Base-by-base conservation (phyloP, 140 eudicot species). In the Oenanthe javanica region DNA sequence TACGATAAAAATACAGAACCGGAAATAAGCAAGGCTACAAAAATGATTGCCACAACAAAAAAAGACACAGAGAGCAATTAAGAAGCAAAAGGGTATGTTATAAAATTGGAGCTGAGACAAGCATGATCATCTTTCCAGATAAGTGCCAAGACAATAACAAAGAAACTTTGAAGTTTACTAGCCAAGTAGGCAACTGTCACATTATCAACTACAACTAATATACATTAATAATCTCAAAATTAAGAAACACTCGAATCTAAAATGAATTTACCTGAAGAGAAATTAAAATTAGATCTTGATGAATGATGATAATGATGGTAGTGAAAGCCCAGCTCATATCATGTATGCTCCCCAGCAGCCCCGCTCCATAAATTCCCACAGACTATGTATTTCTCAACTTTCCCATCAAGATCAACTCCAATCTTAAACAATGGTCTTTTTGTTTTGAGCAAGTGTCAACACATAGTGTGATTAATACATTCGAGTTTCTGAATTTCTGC, bases 81-180 rank as follows among this genome's bases (percentile, higher is more conserved):
- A 84, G 82, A 84, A 89, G 77, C 82, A 85, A 50, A n/a, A 78
- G 82, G 72, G 74, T 81, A 46, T 77, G 85, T 76, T 72, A 63
- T 57, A 79, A 57, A 76, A 76, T 74, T 61, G 79, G 81, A 86
- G 31, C 77, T 46, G 77, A 80, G 77, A 75, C 31, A 83, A 85
- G 61, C 38, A 46, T 75, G 79, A 71, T 80, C 38, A 81, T 77
- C 80, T 70, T 85, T 83, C 88, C 80, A 81, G 47, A 54, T 76
- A 25, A 23, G 70, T 23, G 70, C 9, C 38, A 61, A 61, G 12
- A 54, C 63, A 18, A 18, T 4, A 59, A 61, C 15, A 61, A 61
- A 2, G 13, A n/a, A 9, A n/a, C 15, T 12, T 1, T 9, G 38
- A 25, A 23, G 19, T n/a, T 1, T 61, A 23, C 4, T n/a, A 61